Evolutionary conservation across 176 grass and related monocot species (phyloP), one percentile per base, ranked within the genome.

Genomic region (Aegilops bicornis): DNA sequence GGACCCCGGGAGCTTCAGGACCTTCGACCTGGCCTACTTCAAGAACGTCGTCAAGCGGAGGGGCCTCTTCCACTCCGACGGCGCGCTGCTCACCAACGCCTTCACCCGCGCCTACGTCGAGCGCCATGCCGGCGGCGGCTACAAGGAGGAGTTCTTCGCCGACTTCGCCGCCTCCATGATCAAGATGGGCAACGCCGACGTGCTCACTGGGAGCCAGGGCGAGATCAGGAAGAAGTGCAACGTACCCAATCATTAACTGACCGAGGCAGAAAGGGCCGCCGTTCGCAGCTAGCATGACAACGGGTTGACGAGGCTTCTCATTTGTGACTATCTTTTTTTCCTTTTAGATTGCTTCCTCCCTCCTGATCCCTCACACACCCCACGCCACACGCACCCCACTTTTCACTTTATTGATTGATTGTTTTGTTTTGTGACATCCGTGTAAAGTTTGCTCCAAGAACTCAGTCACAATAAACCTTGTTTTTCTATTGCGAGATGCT

Each of bases 1-100:
- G 97, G 94, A 99, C 54, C 97, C 97, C 0, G 97, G 97, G 4
- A 99, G 92, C 86, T 93, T 91, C 94, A 90, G 9, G 73, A 94
- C 94, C 47, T 99, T 99, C 87, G 94, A 99, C 85, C 73, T 90
- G 0, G 36, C 22, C 36, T 99, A 94, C 83, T 99, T 29, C 87
- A 85, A 42, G 47, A 60, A 87, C 39, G 90, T 99, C 1, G 63
- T 85, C 36, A 91, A 93, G 87, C 86, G 87, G n/a, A 76, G 94
- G 76, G 94, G 94, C 0, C 76, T 94, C 47, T 99, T 99, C 87
- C 89, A 97, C 52, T 94, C 97, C 4, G 97, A 99, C 45, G 87
- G 84, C 61, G 92, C 89, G 3, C 94, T 99, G 11, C 87, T 99
- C 64, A 85, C 90, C 12, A 42, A 97, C 66, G 43, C 43, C 10